Evolutionary conservation across 2,329 filamentous ascomycete genomes (phyloP).

Genomic region (Alternaria tenuissima): DNA sequence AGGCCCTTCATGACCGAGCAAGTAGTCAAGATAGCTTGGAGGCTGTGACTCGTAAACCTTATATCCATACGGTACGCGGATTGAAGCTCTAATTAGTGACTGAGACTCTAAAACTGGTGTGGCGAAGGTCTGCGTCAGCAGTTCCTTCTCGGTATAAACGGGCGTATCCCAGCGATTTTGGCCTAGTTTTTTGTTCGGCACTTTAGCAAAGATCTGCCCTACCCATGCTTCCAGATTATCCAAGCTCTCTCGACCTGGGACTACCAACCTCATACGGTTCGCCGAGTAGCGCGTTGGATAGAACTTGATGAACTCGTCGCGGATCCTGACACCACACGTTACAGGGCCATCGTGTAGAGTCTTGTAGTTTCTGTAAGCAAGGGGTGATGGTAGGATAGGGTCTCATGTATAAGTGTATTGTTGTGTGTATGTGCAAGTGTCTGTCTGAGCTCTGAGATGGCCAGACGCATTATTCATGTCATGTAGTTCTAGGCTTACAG

Average conservation of each 20-base stretch:
- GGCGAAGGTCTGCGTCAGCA: conserved; percentile 78
- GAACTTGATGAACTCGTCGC: conserved; percentile 92
- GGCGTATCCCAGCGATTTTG: conserved; percentile 72
- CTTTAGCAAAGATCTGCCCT: conserved; percentile 79
- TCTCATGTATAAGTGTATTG: too few relatives aligned
- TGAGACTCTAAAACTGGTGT: conserved; percentile 92
- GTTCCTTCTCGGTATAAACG: conserved; percentile 66
- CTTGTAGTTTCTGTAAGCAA: conserved; percentile 72
- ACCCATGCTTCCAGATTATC: conserved; percentile 89
- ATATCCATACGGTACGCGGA: conserved; percentile 88
- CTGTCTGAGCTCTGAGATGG: too few relatives aligned
- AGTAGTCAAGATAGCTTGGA: conserved; percentile 83
- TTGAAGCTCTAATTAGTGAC: conserved; percentile 72
- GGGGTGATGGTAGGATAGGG: too few relatives aligned
- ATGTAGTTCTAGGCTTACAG: too few relatives aligned
- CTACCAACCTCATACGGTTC: conserved; percentile 91
- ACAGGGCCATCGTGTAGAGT: conserved; percentile 85
- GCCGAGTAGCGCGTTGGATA: conserved; percentile 90
- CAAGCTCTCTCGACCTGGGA: conserved; percentile 81
- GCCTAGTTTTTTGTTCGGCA: conserved; percentile 82
- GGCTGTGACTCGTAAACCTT: conserved; percentile 80
- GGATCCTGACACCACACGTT: conserved; percentile 79
- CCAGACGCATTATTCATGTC: too few relatives aligned
- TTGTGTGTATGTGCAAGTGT: too few relatives aligned
- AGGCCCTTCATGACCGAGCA: conserved; percentile 91